phyloP scores from a whole-genome alignment of 192 early-diverging fungal genomes.

The Oehlia diaphana region DNA sequence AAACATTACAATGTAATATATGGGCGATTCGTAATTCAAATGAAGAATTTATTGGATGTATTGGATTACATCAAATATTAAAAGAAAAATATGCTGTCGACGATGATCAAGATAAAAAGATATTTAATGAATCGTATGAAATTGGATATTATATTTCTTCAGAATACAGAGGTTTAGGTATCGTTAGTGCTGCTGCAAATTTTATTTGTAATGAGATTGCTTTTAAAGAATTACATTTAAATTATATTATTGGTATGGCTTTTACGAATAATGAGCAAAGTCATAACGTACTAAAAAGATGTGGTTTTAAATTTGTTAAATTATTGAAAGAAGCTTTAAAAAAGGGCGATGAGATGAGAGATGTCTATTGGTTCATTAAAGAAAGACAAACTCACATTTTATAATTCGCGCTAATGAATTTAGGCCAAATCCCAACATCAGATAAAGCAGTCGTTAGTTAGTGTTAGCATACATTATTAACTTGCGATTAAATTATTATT shows the following conservation, averaged over 20 bases:
- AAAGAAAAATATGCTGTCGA: neutral
- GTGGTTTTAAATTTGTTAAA: neutral
- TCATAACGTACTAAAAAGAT: neutral
- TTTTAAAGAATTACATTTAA: neutral
- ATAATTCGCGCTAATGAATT: too few relatives aligned
- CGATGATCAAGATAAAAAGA: neutral
- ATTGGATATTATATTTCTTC: constrained; percentile 14
- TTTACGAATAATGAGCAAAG: neutral
- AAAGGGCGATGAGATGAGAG: neutral
- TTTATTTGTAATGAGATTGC: constrained; percentile 21
- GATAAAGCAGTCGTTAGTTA: too few relatives aligned
- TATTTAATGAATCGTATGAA: neutral
- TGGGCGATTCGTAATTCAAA: constrained; percentile 4
- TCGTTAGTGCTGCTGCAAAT: neutral
- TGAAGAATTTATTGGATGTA: constrained; percentile 6
- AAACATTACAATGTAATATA: neutral
- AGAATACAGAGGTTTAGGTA: neutral
- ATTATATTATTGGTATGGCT: neutral
- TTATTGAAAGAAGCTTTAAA: neutral
- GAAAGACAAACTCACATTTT: neutral
- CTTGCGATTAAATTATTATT: too few relatives aligned
- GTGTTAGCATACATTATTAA: too few relatives aligned
- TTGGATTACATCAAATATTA: neutral
- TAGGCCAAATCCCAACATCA: too few relatives aligned
- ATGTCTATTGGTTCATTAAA: neutral